Base-by-base conservation (phyloP, 129 eudicot species). In the Heracleum sosnowskyi region DNA sequence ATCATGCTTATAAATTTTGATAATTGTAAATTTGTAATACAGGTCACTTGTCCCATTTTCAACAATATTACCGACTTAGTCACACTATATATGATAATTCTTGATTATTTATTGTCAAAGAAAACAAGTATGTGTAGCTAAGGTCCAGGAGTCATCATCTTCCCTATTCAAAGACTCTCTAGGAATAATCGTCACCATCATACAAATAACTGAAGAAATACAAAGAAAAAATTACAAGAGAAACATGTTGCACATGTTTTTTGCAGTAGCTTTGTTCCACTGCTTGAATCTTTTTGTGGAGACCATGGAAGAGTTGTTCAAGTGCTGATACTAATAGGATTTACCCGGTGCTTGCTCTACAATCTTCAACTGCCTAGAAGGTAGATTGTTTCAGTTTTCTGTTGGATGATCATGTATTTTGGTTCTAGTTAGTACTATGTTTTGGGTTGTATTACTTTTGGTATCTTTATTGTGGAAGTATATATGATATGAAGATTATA, bases 191-290 rank as follows among this genome's bases (percentile, higher is more conserved):
- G 24, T 37, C 44, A 18, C 22, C 45, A 9, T 71, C 75, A 11
- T 24, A 34, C 11, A 9, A 22, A 34, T 20, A 22, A 72, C 18
- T 10, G 17, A 31, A 39, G 11, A 57, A 40, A 78, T 2, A 64
- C 36, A 44, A 11, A 79, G 70, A 22, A 8, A n/a, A 63, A 34
- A 8, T 20, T 8, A 26, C 1, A 0, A n/a, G n/a, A 28, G 10
- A 34, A 75, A 84, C 88, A 90, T 95, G 97, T 16, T 91, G 82
- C 96, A 88, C 74, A 69, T 90, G 85, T 90, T 94, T 86, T 91
- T 94, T 39, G 88, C 97, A 12, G 91, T 90, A 73, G 97, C 97
- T 4, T 91, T 94, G n/a, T n/a, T n/a, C n/a, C n/a, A n/a, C n/a
- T n/a, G 87, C 87, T 84, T 94, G 78, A 94, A 86, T 82, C 85